phyloP scores from a whole-genome alignment of 257 asterid genomes.

The Solanum chiquidenum region DNA sequence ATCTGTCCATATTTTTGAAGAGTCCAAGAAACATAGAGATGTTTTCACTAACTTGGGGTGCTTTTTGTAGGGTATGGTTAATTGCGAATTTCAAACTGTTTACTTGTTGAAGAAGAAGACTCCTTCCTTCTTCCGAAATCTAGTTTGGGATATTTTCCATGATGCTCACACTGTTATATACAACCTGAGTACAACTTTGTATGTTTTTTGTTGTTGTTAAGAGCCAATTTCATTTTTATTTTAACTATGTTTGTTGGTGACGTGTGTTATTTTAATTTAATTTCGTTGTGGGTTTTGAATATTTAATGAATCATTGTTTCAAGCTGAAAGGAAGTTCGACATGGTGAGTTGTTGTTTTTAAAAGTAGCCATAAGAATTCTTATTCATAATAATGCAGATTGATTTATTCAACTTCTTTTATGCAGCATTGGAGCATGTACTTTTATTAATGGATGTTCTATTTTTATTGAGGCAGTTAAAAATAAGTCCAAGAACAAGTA shows the following conservation, averaged over 20 bases:
- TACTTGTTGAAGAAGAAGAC: too few species aligned
- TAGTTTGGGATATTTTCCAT: conserved; percentile 9
- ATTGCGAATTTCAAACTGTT: conserved; percentile 18
- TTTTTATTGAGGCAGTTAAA: background rate
- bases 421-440: conserved; percentile 10
- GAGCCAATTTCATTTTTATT: too few species aligned
- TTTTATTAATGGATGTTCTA: background rate
- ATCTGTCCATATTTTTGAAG: too few species aligned
- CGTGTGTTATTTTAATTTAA: too few species aligned
- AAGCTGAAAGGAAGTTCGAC: conserved; percentile 46
- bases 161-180: conserved; percentile 7
- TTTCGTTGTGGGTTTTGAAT: conserved; percentile 19
- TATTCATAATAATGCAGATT: background rate
- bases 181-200: conserved; percentile 20
- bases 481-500: conserved; percentile 1
- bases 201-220: background rate
- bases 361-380: background rate
- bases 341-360: conserved; percentile 14
- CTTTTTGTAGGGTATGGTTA: conserved; percentile 29
- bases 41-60: background rate
- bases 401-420: background rate
- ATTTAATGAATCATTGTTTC: conserved; percentile 12
- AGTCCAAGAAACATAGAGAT: too few species aligned
- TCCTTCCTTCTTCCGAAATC: conserved; percentile 20
- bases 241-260: too few species aligned